phyloP scores from a whole-genome alignment of 1,139 yeast species.

The Pneumocystis sp. region DNA sequence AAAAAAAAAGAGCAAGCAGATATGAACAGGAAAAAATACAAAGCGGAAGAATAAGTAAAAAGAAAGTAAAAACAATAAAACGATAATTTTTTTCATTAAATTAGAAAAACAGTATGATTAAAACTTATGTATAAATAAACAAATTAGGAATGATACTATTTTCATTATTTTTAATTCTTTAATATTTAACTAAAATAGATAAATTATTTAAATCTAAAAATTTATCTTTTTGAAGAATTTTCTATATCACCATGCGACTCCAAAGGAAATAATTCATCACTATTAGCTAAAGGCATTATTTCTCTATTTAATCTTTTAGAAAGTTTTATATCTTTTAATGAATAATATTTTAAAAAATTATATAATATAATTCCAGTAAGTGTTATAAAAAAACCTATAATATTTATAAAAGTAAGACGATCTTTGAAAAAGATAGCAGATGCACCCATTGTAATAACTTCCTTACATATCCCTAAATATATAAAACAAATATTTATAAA shows the following conservation, averaged over 20 bases:
- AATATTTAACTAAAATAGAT: background rate
- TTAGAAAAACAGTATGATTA: conserved; percentile 3
- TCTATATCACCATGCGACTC: background rate
- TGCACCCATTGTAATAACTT: conserved; percentile 61
- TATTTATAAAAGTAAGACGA: conserved; percentile 46
- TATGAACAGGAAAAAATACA: conserved; percentile 1
- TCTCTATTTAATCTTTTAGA: conserved; percentile 1
- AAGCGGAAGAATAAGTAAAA: conserved; percentile 2
- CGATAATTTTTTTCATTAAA: conserved; percentile 2
- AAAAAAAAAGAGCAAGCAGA: background rate
- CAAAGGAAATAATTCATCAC: conserved; percentile 1
- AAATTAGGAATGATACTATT: background rate
- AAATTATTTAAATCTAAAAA: background rate
- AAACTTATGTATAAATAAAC: background rate
- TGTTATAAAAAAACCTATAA: conserved; percentile 65
- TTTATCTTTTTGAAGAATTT: background rate
- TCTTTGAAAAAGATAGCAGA: conserved; percentile 68
- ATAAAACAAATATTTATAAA: background rate
- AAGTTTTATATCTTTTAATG: conserved; percentile 9
- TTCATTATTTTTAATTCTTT: background rate
- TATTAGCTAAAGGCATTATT: background rate
- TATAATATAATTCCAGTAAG: conserved; percentile 68
- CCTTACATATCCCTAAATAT: conserved; percentile 63
- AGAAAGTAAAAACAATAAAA: conserved; percentile 7
- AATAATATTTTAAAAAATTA: conserved; percentile 28